These are phyloP conservation scores for Paragyromitra xinjiangensis DNA, from an alignment of 495 filamentous ascomycete genomes.

Conservation along the genomic window DNA sequence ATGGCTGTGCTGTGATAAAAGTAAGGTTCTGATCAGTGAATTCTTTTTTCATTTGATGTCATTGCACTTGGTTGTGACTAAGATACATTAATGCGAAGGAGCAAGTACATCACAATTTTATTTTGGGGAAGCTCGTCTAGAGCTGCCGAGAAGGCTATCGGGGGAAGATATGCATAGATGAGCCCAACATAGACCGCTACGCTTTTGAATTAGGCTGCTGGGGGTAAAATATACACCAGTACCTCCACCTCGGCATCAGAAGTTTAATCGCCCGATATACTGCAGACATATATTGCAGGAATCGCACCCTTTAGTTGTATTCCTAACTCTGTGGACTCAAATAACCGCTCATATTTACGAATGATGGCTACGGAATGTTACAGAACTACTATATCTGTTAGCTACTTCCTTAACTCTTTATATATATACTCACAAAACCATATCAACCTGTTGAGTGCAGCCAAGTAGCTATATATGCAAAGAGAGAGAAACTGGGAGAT, in stretches of 20 bases:
- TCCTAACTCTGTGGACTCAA: not conserved
- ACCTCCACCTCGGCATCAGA: not conserved
- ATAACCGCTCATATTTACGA: not conserved
- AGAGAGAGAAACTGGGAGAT: not conserved
- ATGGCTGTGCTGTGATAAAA: not conserved
- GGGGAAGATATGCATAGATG: not conserved
- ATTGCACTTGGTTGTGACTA: not conserved
- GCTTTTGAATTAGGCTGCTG: not conserved
- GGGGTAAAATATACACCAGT: too few relatives aligned
- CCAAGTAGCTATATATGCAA: not conserved
- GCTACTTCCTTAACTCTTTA: not conserved
- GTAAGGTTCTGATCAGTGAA: not conserved
- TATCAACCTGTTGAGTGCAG: not conserved
- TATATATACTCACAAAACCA: constrained; percentile 7
- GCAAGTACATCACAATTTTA: not conserved
- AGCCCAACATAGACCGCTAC: not conserved
- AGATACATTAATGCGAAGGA: not conserved
- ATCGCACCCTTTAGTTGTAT: not conserved
- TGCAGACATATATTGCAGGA: not conserved
- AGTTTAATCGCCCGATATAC: not conserved
- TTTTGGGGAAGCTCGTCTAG: not conserved
- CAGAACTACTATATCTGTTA: not conserved
- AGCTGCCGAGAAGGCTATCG: not conserved
- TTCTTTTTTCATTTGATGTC: not conserved
- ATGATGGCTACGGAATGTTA: not conserved